These are phyloP conservation scores for Globisporangium paroecandrum DNA, from an alignment of 352 stramenopile species.

Conservation along the genomic window DNA sequence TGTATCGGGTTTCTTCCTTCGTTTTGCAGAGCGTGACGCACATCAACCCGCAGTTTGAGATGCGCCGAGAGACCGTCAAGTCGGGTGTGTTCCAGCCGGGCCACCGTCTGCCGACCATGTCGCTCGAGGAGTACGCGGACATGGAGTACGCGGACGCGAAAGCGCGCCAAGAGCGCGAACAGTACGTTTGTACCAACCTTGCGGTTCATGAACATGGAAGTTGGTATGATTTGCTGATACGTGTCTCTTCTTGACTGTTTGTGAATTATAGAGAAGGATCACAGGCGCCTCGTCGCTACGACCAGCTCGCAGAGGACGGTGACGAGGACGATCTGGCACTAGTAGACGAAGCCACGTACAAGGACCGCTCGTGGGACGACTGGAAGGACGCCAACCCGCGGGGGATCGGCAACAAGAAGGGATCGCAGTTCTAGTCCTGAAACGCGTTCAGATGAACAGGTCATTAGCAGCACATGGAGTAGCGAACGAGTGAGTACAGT, in stretches of 20 bases:
- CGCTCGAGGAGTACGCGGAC: conserved; percentile 91
- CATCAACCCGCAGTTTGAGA: conserved; percentile 84
- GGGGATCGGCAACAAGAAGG: conserved; percentile 96
- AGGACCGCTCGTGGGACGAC: conserved; percentile 96
- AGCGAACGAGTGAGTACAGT: neutral
- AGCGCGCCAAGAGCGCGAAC: conserved; percentile 77
- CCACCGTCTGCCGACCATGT: conserved; percentile 96
- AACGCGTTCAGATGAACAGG: neutral
- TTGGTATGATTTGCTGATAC: neutral
- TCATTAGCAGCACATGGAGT: neutral
- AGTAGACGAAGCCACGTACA: conserved; percentile 89
- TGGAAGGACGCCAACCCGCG: conserved; percentile 95
- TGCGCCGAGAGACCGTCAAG: conserved; percentile 83
- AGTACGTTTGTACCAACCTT: conserved; percentile 30
- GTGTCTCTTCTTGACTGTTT: neutral
- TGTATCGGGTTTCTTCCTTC: conserved; percentile 4
- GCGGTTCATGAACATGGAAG: neutral
- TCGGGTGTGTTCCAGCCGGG: conserved; percentile 92
- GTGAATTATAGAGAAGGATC: conserved; percentile 42
- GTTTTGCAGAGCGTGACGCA: conserved; percentile 67
- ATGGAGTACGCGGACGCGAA: conserved; percentile 85
- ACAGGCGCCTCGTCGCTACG: conserved; percentile 79
- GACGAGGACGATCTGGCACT: conserved; percentile 93
- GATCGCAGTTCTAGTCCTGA: conserved; percentile 85
- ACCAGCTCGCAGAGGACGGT: conserved; percentile 92